These are phyloP conservation scores for Pseudocercospora crystallina DNA, from an alignment of 2,329 filamentous ascomycete species.

Conservation along the genomic window DNA sequence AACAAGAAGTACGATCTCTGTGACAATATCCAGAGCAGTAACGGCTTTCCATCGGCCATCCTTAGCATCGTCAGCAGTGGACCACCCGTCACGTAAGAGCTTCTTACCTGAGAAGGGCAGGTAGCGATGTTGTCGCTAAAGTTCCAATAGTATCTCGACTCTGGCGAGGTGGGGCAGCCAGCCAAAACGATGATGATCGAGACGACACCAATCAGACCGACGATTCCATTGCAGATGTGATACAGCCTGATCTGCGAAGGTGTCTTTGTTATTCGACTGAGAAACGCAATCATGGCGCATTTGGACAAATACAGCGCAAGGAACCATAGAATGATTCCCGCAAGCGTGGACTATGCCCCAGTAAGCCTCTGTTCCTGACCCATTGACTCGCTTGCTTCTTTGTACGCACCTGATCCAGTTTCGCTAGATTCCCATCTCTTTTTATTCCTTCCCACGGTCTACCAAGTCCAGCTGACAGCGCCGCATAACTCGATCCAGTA, in stretches of 20 bases:
- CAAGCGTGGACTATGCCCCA: constrained; percentile 25
- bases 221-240: constrained; percentile 25
- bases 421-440: constrained; percentile 16
- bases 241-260: constrained; percentile 28
- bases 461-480: constrained; percentile 30
- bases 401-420: constrained; percentile 27
- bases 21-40: constrained; percentile 41
- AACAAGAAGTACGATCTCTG: constrained; percentile 34
- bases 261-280: constrained; percentile 34
- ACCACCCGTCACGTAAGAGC: neutral
- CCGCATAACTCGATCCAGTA: constrained; percentile 30
- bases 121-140: constrained; percentile 26
- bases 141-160: constrained; percentile 32
- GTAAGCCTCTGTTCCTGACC: no score
- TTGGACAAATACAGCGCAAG: constrained; percentile 33
- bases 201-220: constrained; percentile 28
- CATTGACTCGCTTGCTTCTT: neutral
- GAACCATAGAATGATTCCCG: constrained; percentile 31
- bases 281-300: constrained; percentile 34
- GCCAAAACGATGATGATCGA: constrained; percentile 32
- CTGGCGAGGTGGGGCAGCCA: constrained; percentile 24
- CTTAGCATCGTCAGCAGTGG: constrained; percentile 19
- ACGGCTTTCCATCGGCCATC: constrained; percentile 38
- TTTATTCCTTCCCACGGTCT: constrained; percentile 25
- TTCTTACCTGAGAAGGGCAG: constrained; percentile 30